Conservation (phyloP, 768 basidiomycete species). For the Dioszegia hungarica region DNA sequence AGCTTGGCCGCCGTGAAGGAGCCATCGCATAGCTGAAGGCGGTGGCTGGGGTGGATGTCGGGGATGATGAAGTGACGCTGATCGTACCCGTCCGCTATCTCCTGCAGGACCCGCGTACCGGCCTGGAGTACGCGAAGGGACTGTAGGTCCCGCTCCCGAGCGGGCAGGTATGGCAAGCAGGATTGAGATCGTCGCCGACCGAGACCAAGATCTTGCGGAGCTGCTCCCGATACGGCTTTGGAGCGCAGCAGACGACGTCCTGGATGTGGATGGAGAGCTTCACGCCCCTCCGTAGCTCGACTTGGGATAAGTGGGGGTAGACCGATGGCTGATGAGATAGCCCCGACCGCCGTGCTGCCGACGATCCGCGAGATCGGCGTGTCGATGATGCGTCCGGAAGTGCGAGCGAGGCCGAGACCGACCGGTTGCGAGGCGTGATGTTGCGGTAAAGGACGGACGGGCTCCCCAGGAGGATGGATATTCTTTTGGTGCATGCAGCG, state of each 20-base stretch:
- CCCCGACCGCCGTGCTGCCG: not conserved
- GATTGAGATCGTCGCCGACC: not conserved
- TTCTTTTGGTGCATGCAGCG: no score
- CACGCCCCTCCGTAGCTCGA: not conserved
- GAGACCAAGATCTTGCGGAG: not conserved
- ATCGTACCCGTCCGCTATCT: not conserved
- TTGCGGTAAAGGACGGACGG: no score
- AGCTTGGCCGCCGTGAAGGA: not conserved
- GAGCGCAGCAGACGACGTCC: not conserved
- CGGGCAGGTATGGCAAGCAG: not conserved
- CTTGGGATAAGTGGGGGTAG: not conserved
- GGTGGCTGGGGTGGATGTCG: not conserved
- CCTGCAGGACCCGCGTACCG: not conserved
- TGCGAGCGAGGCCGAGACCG: no score
- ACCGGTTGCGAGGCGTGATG: no score
- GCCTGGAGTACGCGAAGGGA: not conserved
- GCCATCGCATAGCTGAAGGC: conserved; percentile 2
- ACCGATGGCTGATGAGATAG: not conserved
- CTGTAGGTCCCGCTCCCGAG: not conserved
- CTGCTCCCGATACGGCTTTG: not conserved
- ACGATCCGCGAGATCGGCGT: no score
- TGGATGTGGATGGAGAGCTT: not conserved
- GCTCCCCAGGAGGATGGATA: no score
- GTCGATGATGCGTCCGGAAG: no score
- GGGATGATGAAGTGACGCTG: not conserved